phyloP scores from a whole-genome alignment of 2,329 filamentous ascomycete genomes.

The Raffaelea ambrosiae region DNA sequence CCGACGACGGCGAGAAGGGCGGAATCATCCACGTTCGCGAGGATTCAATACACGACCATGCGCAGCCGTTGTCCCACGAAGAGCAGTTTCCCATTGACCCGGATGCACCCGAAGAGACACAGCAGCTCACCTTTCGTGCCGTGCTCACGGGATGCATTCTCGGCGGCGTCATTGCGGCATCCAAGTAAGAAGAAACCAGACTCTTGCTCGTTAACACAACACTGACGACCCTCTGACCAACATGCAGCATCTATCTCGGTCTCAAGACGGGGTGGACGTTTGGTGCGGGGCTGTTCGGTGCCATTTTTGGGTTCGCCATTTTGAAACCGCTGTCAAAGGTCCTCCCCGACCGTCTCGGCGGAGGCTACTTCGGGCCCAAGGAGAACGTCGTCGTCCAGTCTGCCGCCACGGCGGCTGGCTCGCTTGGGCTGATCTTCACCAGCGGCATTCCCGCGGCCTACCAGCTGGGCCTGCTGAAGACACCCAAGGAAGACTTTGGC shows the following conservation, averaged over 20 bases:
- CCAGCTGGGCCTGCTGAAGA: conserved; percentile 40
- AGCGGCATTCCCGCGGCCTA: conserved; percentile 54
- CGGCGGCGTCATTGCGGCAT: conserved; percentile 52
- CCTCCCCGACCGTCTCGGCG: conserved; percentile 42
- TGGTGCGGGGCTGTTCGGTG: conserved; percentile 37
- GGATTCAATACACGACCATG: no score
- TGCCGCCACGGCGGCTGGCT: conserved; percentile 49
- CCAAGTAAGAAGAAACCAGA: conserved; percentile 35
- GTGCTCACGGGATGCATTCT: conserved; percentile 45
- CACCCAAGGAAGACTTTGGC: conserved; percentile 46
- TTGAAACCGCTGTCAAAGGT: conserved; percentile 44
- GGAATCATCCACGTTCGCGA: neutral
- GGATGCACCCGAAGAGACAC: conserved; percentile 12
- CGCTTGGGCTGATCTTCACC: conserved; percentile 48
- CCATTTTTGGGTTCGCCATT: conserved; percentile 52
- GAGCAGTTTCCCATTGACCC: conserved; percentile 1
- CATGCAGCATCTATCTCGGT: conserved; percentile 43
- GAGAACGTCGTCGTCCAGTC: conserved; percentile 57
- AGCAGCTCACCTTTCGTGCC: conserved; percentile 47
- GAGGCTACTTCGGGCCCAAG: conserved; percentile 44
- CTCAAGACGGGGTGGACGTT: conserved; percentile 45
- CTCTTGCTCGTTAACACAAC: no score
- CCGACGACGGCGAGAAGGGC: conserved; percentile 1
- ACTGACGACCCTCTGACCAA: no score
- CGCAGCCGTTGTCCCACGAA: neutral